Base-by-base conservation (phyloP, 306 rosid species). In the Medicago arabica region DNA sequence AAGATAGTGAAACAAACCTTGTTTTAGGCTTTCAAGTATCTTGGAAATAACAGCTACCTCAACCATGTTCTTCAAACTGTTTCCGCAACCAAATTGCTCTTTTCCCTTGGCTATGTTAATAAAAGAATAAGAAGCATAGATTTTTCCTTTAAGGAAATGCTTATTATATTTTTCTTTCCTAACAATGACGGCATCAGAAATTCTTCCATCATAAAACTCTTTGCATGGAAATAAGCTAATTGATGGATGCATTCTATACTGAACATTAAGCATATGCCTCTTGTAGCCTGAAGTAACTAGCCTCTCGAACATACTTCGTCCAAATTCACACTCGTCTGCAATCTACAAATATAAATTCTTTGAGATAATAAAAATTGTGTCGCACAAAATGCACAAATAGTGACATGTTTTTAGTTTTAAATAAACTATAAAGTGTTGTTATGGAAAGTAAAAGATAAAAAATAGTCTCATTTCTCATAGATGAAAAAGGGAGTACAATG, bases 221-320 rank as follows among this genome's bases (percentile, higher is more conserved):
- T 19, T 49, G 17, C 63, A 68, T 43, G 86, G 89, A 34, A 85
- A 85, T 25, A 39, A 34, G 74, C 89, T 83, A 54, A 85, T 83
- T 23, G 85, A 76, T 47, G 89, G 86, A 80, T 80, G 89, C 89
- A 85, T 82, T 67, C 89, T 82, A 15, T 72, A 82, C 17, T 85
- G 89, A 44, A 85, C 44, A 47, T 83, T 31, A 49, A 85, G 85
- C 41, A 83, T 67, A 7, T 72, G 83, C 70, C n/a, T 83, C 54
- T 46, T 53, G 55, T 57, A 62, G 38, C 83, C 86, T 61, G 76
- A 58, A 15, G 3, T 2, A 18, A 67, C 86, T 47, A 85, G 44
- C 58, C 88, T 85, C 75, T 76, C 69, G 2, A 85, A 83, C 79
- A 85, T 25, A 17, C 89, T 85, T 74, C 89, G 85, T 70, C 90